Base-by-base conservation (phyloP, 176 grass and related monocot species). In the Avena atlantica region DNA sequence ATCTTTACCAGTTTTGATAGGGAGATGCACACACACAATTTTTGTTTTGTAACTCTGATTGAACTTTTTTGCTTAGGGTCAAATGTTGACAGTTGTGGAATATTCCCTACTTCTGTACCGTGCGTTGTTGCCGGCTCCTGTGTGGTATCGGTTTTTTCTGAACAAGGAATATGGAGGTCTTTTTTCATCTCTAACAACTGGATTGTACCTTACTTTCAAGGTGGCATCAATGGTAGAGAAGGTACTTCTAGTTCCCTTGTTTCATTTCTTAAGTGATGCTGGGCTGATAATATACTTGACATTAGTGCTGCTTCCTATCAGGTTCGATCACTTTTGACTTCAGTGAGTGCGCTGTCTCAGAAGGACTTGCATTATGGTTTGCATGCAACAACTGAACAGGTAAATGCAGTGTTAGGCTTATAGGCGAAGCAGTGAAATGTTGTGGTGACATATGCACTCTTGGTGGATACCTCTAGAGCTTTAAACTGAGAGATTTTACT, bases 131-230 rank as follows among this genome's bases (percentile, higher is more conserved):
- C 97, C 97, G 17, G 88, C 94, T 78, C 90, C 97, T 48, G 92
- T 98, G 76, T 98, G 97, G 97, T 98, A 98, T 80, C 92, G 94
- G 8, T 98, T 98, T 91, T 98, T 98, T 56, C 83, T 98, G 53
- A 98, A 98, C 89, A 96, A 96, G 89, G 97, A 98, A 88, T 98
- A 98, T 90, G 97, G 97, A 20, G 96, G 93, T 91, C 89, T 98
- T n/a, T 96, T 98, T 88, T 98, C 97, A 57, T 98, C 94, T 86
- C 77, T 98, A 80, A 98, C 94, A 70, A 98, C 97, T 57, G 97
- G 94, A 31, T 74, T 98, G 70, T 98, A 98, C 85, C 97, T 98
- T 84, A 98, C 97, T 90, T 98, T 98, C 92, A 98, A 98, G 85
- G 87, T 98, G 80, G 92, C 97, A 86, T 98, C 97, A 74, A 94